Evolutionary conservation across 2,329 filamentous ascomycete species (phyloP), one percentile per base, ranked within the genome.

Genomic region (Diaporthe destruens): DNA sequence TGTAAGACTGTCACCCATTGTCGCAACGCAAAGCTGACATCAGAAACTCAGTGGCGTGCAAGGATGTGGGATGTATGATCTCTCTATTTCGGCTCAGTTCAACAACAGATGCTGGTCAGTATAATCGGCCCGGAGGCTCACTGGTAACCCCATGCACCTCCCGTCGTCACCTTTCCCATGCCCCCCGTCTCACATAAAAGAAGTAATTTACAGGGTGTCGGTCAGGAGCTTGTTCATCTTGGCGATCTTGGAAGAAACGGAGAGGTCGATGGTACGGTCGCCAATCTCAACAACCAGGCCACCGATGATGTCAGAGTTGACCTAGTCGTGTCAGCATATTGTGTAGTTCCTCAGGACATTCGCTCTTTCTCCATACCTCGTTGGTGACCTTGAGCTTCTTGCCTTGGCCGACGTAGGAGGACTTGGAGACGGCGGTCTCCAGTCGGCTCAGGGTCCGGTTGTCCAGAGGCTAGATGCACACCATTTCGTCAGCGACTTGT

Each of bases 191-290:
- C 63, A 59, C 34, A 71, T 65, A 59, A 66, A 66, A 20, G 23
- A 77, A 78, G 78, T 80, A 79, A 78, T 95, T 94, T 98, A 99
- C 93, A 99, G 89, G 85, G 93, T 90, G 87, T 99, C 96, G 79
- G 90, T 95, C 82, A 99, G 93, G 84, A 98, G 92, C 93, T 98
- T 99, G 94, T 99, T 99, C 91, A 99, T 94, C 91, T 95, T 97
- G 84, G 94, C 90, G 85, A 99, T 93, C 90, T 96, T 97, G 83
- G 93, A 89, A 65, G 96, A 96, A 81, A 99, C 95, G 85, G 93
- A 96, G 79, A 98, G 93, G 86, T 99, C 96, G 82, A 99, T 98
- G 84, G 96, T 98, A 82, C 96, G 93, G 89, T 98, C 96, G 81
- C 95, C 96, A 78, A 98, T 93, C 87, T 98, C 96, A 81, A 99